Base-by-base conservation (phyloP, 2,329 filamentous ascomycete species). In the Furcasterigmium furcatum region DNA sequence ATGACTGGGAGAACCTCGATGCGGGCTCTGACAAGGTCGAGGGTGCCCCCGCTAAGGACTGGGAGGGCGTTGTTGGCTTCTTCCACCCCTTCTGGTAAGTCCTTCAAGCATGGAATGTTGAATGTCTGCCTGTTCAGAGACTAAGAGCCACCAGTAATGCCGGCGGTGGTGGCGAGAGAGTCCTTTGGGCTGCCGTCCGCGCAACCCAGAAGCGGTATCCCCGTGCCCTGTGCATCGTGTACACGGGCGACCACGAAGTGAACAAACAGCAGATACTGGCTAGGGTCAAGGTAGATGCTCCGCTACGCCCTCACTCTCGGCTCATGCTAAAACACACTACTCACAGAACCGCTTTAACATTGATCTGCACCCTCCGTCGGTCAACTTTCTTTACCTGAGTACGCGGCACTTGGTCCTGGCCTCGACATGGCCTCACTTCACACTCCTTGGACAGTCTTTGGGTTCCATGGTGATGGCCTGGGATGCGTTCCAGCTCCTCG, bases 31-130 rank as follows among this genome's bases (percentile, higher is more conserved):
- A 67, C 45, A 67, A 66, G 45, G 66, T 63, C 10, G 72, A 36
- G n/a, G 16, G 16, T 77, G 2, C 18, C 6, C 8, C 34, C 7
- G n/a, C 34, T 16, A 19, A 77, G 53, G 76, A 86, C 38, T 96
- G 88, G 88, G 76, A 84, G 50, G 91, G 91, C 25, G 83, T 96
- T 44, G 82, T 97, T 51, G 94, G 90, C 39, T 97, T 99, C 76
- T 96, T 99, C 63, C 94, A 99, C 65, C 94, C 94, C 2, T 99
- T 96, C 65, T 97, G 94, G 88, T 92, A 73, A 52, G 77, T 60
- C 9, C 14, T 41, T 9, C 22, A 22, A 13, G 21, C 10, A 25
- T 22, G 21, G 20, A 43, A 38, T 9, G 21, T 39, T 35, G 35
- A n/a, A n/a, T n/a, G n/a, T n/a, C n/a, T n/a, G 13, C 39, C 24